Conservation (phyloP, 2,329 filamentous ascomycete genomes). For the Arthrobotrys musiformis region DNA sequence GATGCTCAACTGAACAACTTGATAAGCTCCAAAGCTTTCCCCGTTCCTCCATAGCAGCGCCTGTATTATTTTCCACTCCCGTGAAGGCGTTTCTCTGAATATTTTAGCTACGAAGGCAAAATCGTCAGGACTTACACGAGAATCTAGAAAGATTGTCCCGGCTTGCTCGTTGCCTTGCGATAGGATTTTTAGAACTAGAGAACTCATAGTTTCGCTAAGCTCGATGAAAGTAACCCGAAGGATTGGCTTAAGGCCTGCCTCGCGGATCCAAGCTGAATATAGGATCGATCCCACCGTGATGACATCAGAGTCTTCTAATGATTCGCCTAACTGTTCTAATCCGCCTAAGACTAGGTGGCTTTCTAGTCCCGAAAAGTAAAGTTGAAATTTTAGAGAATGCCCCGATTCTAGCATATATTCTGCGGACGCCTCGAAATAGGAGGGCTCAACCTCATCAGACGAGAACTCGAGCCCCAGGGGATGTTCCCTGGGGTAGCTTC, state of each 20-base stretch:
- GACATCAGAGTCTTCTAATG: background rate
- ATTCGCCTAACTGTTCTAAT: background rate
- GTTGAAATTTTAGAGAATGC: background rate
- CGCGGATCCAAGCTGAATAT: constrained; percentile 14
- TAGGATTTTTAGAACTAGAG: background rate
- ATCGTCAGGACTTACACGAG: background rate
- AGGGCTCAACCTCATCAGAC: background rate
- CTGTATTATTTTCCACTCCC: background rate
- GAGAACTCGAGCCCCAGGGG: background rate
- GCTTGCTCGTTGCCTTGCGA: background rate
- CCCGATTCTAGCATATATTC: background rate
- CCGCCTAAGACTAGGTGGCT: background rate
- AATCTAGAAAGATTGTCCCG: background rate
- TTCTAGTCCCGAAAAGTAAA: constrained; percentile 14
- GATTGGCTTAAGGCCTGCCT: constrained; percentile 19
- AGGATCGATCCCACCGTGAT: constrained; percentile 65
- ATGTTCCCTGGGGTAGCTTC: background rate
- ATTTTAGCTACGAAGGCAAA: background rate
- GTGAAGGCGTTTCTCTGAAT: background rate
- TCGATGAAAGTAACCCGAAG: background rate
- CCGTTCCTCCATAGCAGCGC: background rate
- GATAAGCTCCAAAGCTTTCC: background rate
- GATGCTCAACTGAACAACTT: background rate
- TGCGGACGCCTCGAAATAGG: background rate
- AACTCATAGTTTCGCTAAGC: background rate